These are phyloP conservation scores for Arachis hypogaea DNA, from an alignment of 306 rosid genomes.

Conservation along the genomic window DNA sequence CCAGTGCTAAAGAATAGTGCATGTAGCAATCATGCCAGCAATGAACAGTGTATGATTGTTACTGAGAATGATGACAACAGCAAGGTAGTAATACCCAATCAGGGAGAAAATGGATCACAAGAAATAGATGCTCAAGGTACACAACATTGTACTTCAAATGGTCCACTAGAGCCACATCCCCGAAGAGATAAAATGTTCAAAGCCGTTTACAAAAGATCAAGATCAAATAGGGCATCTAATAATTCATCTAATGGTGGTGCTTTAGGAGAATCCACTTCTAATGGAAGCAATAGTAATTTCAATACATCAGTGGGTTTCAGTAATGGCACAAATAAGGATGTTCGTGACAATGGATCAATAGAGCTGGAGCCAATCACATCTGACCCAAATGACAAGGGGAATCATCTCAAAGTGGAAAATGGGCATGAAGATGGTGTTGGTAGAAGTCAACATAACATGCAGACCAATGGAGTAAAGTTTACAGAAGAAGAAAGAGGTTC, in stretches of 20 bases:
- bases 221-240: constrained; percentile 58
- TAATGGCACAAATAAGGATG: constrained; percentile 55
- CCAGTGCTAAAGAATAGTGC: constrained; percentile 51
- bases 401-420: constrained; percentile 49
- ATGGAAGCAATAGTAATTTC: constrained; percentile 52
- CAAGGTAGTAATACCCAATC: constrained; percentile 46
- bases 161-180: constrained; percentile 48
- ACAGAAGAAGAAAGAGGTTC: constrained; percentile 68
- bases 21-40: constrained; percentile 44
- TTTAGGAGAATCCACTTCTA: constrained; percentile 63
- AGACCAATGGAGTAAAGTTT: constrained; percentile 50
- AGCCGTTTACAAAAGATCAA: constrained; percentile 82
- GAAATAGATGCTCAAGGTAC: constrained; percentile 50
- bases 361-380: constrained; percentile 52
- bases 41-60: constrained; percentile 43
- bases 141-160: constrained; percentile 47
- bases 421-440: constrained; percentile 51
- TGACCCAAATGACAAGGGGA: constrained; percentile 47
- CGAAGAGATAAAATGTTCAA: constrained; percentile 68
- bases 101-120: constrained; percentile 49
- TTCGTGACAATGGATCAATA: constrained; percentile 50
- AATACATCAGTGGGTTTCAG: constrained; percentile 46
- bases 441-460: constrained; percentile 52
- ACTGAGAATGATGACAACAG: constrained; percentile 45
- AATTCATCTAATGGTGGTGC: constrained; percentile 56